Conservation (phyloP, 2,329 filamentous ascomycete genomes). For the Ustulina deusta region DNA sequence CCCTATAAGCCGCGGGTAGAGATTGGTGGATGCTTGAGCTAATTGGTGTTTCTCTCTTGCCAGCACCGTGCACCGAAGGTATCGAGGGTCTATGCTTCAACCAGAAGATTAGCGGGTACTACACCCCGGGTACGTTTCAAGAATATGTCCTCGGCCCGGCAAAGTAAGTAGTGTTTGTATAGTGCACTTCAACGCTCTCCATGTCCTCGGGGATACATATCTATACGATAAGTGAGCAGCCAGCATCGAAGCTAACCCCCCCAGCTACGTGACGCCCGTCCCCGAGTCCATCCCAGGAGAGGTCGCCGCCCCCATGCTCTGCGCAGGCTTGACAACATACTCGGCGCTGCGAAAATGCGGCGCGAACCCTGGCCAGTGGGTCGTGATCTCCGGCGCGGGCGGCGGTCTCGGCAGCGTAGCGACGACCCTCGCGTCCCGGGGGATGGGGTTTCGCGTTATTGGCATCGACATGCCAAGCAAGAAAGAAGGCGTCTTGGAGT, state of each 20-base stretch:
- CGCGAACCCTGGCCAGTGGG: slow-evolving; percentile 36
- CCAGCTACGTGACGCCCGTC: slow-evolving; percentile 40
- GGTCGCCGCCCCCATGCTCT: slow-evolving; percentile 40
- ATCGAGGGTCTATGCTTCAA: slow-evolving; percentile 37
- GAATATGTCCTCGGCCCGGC: slow-evolving; percentile 39
- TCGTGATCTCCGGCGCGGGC: slow-evolving; percentile 39
- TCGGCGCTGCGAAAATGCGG: slow-evolving; percentile 35
- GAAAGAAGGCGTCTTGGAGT: slow-evolving; percentile 26
- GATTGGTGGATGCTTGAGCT: slow-evolving; percentile 3
- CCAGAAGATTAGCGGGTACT: slow-evolving; percentile 38
- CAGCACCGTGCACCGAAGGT: slow-evolving; percentile 36
- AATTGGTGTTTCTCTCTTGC: background rate
- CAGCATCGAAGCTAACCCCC: background rate
- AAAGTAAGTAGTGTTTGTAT: slow-evolving; percentile 31
- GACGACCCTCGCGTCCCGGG: slow-evolving; percentile 30
- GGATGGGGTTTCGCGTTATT: slow-evolving; percentile 38
- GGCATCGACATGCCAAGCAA: slow-evolving; percentile 39
- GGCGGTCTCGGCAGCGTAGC: slow-evolving; percentile 38
- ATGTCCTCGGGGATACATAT: background rate
- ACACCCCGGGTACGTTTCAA: slow-evolving; percentile 39
- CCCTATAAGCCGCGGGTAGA: background rate
- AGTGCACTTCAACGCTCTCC: background rate
- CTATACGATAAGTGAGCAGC: background rate
- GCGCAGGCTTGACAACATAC: slow-evolving; percentile 41
- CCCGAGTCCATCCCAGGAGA: slow-evolving; percentile 34